Conservation (phyloP, 257 asterid species). For the Prunella vulgaris region DNA sequence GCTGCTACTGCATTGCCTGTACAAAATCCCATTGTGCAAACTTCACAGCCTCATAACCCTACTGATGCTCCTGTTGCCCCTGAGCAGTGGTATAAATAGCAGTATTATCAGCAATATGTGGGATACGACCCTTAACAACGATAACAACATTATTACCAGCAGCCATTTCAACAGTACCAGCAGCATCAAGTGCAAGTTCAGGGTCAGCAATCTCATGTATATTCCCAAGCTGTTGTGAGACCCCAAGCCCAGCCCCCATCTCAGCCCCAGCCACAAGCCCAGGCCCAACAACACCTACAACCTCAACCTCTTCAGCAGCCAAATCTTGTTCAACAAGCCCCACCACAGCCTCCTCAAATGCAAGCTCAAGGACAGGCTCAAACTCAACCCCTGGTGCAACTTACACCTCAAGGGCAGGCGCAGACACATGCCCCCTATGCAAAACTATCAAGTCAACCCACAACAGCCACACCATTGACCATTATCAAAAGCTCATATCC, state of each 20-base stretch:
- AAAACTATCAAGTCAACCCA: constrained; percentile 40
- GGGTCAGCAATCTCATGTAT: too few species aligned
- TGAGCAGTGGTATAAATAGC: constrained; percentile 83
- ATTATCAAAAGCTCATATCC: too few species aligned
- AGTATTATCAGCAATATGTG: constrained; percentile 74
- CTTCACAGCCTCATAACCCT: constrained; percentile 46
- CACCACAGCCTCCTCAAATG: constrained; percentile 34
- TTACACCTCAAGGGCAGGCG: constrained; percentile 37
- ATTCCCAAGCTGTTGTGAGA: too few species aligned
- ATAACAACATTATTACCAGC: constrained; percentile 61
- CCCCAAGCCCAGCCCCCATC: constrained; percentile 41
- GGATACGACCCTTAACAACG: constrained; percentile 78
- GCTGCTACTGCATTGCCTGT: constrained; percentile 44
- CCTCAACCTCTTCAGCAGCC: constrained; percentile 24
- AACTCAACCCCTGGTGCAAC: constrained; percentile 23
- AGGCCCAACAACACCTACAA: constrained; percentile 21
- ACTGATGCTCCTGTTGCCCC: constrained; percentile 44
- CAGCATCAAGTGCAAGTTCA: constrained; percentile 48
- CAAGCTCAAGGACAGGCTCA: constrained; percentile 21
- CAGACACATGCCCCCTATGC: constrained; percentile 41
- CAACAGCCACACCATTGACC: constrained; percentile 51
- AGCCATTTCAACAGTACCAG: constrained; percentile 53
- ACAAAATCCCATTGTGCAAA: constrained; percentile 46
- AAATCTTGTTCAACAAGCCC: constrained; percentile 18
- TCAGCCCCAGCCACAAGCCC: constrained; percentile 15